Conservation (phyloP, 805 yeast genomes). For the Candida orba region DNA sequence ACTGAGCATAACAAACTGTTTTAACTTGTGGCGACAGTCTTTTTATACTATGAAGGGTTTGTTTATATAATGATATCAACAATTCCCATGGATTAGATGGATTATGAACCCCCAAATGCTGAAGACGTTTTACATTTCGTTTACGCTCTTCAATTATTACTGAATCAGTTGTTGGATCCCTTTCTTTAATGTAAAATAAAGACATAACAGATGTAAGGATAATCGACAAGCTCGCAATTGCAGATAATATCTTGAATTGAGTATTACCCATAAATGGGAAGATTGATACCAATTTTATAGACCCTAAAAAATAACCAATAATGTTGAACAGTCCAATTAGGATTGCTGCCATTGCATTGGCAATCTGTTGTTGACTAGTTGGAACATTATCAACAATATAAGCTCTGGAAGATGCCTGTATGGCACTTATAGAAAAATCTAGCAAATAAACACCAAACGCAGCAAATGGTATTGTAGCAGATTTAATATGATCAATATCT, state of each 20-base stretch:
- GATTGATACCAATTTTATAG: conserved; percentile 33
- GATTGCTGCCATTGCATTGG: conserved; percentile 63
- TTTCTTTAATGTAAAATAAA: conserved; percentile 32
- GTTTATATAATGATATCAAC: conserved; percentile 22
- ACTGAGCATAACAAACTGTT: conserved; percentile 47
- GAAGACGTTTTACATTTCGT: conserved; percentile 26
- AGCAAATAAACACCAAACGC: conserved; percentile 44
- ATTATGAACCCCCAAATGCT: conserved; percentile 31
- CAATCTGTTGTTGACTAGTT: conserved; percentile 46
- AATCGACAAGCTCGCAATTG: conserved; percentile 35
- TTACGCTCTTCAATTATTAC: conserved; percentile 33
- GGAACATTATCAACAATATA: conserved; percentile 56
- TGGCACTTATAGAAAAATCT: conserved; percentile 51
- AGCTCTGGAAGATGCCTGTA: conserved; percentile 56
- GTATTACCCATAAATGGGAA: conserved; percentile 37
- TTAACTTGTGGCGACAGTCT: conserved; percentile 44
- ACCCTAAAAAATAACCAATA: conserved; percentile 47
- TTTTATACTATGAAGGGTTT: conserved; percentile 29
- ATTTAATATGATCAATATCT: conserved; percentile 21
- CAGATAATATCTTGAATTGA: conserved; percentile 45
- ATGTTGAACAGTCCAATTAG: conserved; percentile 57
- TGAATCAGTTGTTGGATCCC: conserved; percentile 38
- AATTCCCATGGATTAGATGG: conserved; percentile 14
- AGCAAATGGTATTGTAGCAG: conserved; percentile 40
- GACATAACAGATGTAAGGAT: conserved; percentile 30